Evolutionary conservation across 2,329 filamentous ascomycete species (phyloP).

Genomic region (Amauroascus niger): DNA sequence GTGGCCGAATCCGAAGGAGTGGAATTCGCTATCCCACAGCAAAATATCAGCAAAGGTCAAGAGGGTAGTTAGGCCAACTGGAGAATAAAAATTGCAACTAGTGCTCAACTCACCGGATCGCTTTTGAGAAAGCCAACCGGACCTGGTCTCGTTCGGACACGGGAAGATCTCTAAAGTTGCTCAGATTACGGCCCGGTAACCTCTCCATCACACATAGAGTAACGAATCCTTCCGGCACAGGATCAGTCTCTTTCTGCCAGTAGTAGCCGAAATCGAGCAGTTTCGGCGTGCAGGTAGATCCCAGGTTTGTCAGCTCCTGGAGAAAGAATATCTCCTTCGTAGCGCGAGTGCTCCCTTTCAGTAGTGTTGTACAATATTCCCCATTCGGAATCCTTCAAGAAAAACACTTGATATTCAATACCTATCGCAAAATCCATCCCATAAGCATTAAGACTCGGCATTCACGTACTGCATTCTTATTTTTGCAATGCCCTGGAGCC

Average conservation of each 20-base stretch:
- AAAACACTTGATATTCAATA: no score
- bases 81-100: neutral
- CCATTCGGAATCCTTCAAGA: neutral
- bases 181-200: slow-evolving; percentile 14
- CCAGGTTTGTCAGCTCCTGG: slow-evolving; percentile 6
- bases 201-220: slow-evolving; percentile 14
- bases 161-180: slow-evolving; percentile 14
- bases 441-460: no score
- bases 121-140: slow-evolving; percentile 14
- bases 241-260: slow-evolving; percentile 7
- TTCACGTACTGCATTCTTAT: slow-evolving; percentile 15
- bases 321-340: no score
- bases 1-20: slow-evolving; percentile 12
- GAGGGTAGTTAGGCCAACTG: no score
- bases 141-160: slow-evolving; percentile 16
- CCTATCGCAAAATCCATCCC: no score
- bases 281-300: slow-evolving; percentile 12
- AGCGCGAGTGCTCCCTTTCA: no score
- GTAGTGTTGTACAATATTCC: no score
- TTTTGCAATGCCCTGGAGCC: slow-evolving; percentile 14
- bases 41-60: neutral
- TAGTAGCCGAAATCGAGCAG: slow-evolving; percentile 3
- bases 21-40: slow-evolving; percentile 13
- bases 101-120: slow-evolving; percentile 14
- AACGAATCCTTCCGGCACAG: slow-evolving; percentile 12